These are phyloP conservation scores for Solanum pennellii DNA, from an alignment of 257 asterid species.

Conservation along the genomic window DNA sequence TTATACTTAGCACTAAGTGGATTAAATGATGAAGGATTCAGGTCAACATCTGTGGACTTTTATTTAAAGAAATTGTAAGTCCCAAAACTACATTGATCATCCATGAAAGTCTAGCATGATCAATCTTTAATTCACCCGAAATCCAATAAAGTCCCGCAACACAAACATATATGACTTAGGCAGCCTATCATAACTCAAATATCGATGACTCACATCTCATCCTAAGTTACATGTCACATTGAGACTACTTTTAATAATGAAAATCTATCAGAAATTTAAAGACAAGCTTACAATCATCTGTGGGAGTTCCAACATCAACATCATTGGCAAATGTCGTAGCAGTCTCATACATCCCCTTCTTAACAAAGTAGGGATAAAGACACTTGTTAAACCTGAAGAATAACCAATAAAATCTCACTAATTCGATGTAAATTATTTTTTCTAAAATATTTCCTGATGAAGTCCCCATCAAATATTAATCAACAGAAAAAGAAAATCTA, in stretches of 20 bases:
- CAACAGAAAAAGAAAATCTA: too few species aligned
- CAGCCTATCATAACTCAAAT: not conserved
- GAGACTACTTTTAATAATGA: not conserved
- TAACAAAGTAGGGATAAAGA: not conserved
- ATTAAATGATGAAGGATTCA: too few species aligned
- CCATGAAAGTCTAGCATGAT: not conserved
- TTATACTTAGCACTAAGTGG: too few species aligned
- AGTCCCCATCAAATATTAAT: not conserved
- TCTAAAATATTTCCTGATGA: not conserved
- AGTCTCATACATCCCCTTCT: not conserved
- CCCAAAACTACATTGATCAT: not conserved
- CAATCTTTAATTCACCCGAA: not conserved
- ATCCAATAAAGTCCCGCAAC: not conserved
- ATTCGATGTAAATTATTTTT: not conserved
- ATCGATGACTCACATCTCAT: not conserved
- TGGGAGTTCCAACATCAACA: not conserved
- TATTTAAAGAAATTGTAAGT: too few species aligned
- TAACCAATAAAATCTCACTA: not conserved
- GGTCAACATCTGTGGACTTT: too few species aligned
- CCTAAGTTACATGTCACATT: not conserved
- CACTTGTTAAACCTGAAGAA: too few species aligned
- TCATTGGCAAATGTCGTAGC: not conserved
- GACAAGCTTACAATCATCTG: not conserved
- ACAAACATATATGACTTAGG: not conserved
- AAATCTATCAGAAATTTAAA: not conserved